A percentile compares a stretch with the other conserved stretches of the same genome.
Evolutionary conservation across 164 flowering plant species (phyloP).

Genomic region (Platanus orientalis): DNA sequence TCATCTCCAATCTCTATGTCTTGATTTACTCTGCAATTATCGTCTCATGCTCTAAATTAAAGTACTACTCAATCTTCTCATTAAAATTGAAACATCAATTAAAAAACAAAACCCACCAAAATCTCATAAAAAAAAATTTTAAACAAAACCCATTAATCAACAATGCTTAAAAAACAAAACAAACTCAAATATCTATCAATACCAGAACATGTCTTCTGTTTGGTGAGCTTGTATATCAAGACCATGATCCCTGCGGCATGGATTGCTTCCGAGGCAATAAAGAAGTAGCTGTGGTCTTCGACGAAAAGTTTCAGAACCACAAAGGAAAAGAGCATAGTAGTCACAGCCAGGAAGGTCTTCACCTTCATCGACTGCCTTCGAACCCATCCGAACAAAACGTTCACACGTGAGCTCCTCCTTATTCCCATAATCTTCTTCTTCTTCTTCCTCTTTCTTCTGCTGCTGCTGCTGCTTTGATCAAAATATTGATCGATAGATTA

Average conservation of each 20-base stretch:
- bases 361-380: conserved; percentile 52
- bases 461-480: not conserved
- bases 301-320: conserved; percentile 38
- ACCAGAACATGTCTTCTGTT: conserved; percentile 74
- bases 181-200: not conserved
- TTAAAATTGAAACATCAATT: no score
- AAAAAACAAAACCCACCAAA: not conserved
- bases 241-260: conserved; percentile 64
- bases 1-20: no score
- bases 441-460: not conserved
- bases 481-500: not conserved
- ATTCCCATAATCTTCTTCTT: no score
- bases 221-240: conserved; percentile 65
- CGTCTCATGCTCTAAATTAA: no score
- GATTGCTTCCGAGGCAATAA: conserved; percentile 49
- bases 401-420: conserved; percentile 38
- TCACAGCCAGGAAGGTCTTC: conserved; percentile 39
- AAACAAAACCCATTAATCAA: not conserved
- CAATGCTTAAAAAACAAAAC: not conserved
- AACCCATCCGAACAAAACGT: conserved; percentile 48
- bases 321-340: conserved; percentile 21
- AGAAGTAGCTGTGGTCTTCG: conserved; percentile 40
- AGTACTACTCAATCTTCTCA: no score
- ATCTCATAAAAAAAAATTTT: not conserved
- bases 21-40: no score